Percentiles rank a stretch among this genome's conserved stretches.
These are phyloP conservation scores for Xylaria curta DNA, from an alignment of 495 filamentous ascomycete species.

Conservation along the genomic window DNA sequence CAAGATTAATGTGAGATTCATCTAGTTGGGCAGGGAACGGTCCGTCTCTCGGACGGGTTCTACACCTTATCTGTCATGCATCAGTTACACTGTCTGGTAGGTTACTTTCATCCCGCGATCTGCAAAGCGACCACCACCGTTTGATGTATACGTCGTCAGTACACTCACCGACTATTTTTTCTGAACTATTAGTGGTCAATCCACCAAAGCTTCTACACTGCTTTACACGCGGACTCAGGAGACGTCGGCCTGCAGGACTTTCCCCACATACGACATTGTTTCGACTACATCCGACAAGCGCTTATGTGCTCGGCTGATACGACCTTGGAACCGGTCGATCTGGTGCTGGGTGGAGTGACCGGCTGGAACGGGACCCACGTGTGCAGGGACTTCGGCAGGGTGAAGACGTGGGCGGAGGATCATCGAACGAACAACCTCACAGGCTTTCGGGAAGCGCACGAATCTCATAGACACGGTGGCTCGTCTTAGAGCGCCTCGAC, in stretches of 20 bases:
- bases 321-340: slow-evolving; percentile 25
- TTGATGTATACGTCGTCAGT: not conserved
- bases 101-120: not conserved
- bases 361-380: slow-evolving; percentile 27
- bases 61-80: slow-evolving; percentile 33
- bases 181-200: slow-evolving; percentile 7
- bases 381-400: slow-evolving; percentile 25
- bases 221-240: slow-evolving; percentile 2
- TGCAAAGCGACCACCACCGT: not conserved
- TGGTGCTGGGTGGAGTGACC: slow-evolving; percentile 24
- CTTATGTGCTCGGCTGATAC: slow-evolving; percentile 28
- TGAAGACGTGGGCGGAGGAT: slow-evolving; percentile 15
- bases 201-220: slow-evolving; percentile 7
- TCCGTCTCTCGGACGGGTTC: not conserved
- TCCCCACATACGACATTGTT: slow-evolving; percentile 30
- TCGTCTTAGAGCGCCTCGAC: not conserved
- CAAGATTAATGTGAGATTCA: not conserved
- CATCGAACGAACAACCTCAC: slow-evolving; percentile 18
- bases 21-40: not conserved
- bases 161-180: slow-evolving; percentile 1
- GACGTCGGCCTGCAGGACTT: slow-evolving; percentile 2
- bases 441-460: slow-evolving; percentile 12
- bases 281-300: slow-evolving; percentile 28
- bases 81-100: slow-evolving; percentile 33
- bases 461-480: not conserved